Conservation (phyloP, 345 rosid species). For the Eucalyptus fibrosa region DNA sequence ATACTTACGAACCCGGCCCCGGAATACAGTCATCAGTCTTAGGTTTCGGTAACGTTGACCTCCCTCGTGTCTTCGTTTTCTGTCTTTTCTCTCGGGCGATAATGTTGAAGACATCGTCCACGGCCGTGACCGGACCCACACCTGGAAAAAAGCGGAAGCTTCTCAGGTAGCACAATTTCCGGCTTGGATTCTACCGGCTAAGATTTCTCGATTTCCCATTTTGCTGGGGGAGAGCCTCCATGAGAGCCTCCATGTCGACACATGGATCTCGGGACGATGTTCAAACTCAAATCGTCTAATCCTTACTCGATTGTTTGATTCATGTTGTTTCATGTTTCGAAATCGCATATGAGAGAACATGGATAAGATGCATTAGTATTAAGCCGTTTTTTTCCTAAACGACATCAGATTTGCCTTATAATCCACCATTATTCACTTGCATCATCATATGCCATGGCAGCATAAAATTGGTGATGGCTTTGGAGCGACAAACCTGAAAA, state of each 20-base stretch:
- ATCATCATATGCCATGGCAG: background rate
- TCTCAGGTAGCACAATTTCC: background rate
- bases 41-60: background rate
- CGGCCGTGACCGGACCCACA: background rate
- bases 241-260: background rate
- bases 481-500: background rate
- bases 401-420: background rate
- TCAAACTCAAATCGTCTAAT: background rate
- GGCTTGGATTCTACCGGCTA: background rate
- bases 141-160: background rate
- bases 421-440: background rate
- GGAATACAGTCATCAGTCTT: background rate
- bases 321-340: background rate
- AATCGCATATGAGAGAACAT: background rate
- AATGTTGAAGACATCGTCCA: background rate
- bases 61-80: background rate
- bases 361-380: background rate
- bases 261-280: background rate
- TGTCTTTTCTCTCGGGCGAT: background rate
- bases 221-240: background rate
- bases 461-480: background rate
- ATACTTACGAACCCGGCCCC: background rate
- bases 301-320: background rate
- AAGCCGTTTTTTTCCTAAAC: background rate
- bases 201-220: background rate